phyloP scores from a whole-genome alignment of 2,329 filamentous ascomycete genomes.

The Fusarium protoensiforme region DNA sequence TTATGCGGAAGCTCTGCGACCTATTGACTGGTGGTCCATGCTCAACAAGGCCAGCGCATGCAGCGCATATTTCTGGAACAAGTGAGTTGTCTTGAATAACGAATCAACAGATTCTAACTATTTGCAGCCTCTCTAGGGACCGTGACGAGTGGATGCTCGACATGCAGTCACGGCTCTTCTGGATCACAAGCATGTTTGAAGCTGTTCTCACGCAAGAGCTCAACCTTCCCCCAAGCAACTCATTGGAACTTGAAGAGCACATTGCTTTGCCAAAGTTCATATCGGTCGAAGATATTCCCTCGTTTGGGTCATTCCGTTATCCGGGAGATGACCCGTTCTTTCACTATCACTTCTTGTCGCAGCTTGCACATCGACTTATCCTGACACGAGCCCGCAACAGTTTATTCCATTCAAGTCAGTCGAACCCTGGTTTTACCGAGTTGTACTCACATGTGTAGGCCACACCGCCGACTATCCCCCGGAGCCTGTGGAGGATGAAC shows the following conservation, averaged over 20 bases:
- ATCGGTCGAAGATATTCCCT: constrained; percentile 27
- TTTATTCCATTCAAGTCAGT: constrained; percentile 25
- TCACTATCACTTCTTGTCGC: constrained; percentile 29
- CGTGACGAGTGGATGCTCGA: constrained; percentile 34
- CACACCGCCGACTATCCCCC: constrained; percentile 19
- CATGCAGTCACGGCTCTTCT: constrained; percentile 33
- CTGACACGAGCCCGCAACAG: constrained; percentile 26
- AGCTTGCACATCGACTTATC: constrained; percentile 31
- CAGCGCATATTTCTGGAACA: constrained; percentile 33
- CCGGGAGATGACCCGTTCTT: constrained; percentile 33
- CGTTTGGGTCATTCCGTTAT: constrained; percentile 27
- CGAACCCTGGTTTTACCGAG: accelerated
- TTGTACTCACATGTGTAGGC: neutral
- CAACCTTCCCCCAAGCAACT: constrained; percentile 22
- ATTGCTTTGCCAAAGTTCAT: constrained; percentile 32
- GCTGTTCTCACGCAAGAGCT: constrained; percentile 30
- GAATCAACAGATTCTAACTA: neutral
- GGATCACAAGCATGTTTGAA: constrained; percentile 38
- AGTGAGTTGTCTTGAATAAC: neutral
- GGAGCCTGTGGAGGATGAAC: constrained; percentile 29
- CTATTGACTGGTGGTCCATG: constrained; percentile 31
- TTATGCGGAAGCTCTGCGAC: constrained; percentile 27
- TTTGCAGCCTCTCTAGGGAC: neutral
- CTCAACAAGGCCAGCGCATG: constrained; percentile 31
- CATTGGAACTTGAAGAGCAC: constrained; percentile 17